These are phyloP conservation scores for Pichia sp. DNA, from an alignment of 1,139 yeast genomes.

Conservation along the genomic window DNA sequence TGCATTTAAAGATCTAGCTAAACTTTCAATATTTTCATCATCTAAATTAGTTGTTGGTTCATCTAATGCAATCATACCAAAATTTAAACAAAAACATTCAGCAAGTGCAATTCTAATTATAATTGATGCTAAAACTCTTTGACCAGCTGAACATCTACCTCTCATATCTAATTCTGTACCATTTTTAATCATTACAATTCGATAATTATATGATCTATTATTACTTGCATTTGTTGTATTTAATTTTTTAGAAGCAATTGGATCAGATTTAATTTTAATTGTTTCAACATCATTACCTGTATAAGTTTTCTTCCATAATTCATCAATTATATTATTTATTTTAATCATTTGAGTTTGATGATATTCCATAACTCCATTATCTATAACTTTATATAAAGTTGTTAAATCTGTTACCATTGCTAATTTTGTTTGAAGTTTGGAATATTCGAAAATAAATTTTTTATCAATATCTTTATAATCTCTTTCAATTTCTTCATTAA, in stretches of 20 bases:
- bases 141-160: conserved; percentile 98
- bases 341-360: conserved; percentile 91
- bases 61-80: conserved; percentile 93
- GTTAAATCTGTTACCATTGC: conserved; percentile 80
- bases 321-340: conserved; percentile 80
- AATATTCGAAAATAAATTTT: conserved; percentile 62
- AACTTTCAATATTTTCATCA: conserved; percentile 77
- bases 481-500: conserved; percentile 52
- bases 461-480: conserved; percentile 67
- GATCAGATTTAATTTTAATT: conserved; percentile 76
- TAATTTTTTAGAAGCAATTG: conserved; percentile 33
- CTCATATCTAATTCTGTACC: conserved; percentile 94
- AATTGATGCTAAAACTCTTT: conserved; percentile 87
- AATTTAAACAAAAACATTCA: conserved; percentile 90
- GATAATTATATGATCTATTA: conserved; percentile 73
- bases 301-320: conserved; percentile 89
- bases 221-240: conserved; percentile 38
- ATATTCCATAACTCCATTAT: conserved; percentile 87
- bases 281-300: conserved; percentile 94
- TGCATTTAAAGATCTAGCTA: conserved; percentile 71
- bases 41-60: conserved; percentile 98
- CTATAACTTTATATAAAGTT: conserved; percentile 79
- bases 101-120: conserved; percentile 87
- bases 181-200: conserved; percentile 93
- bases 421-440: conserved; percentile 67